Evolutionary conservation across 1,284 basidiomycete species (phyloP).

Genomic region (Erythrobasidium hasegawianum): DNA sequence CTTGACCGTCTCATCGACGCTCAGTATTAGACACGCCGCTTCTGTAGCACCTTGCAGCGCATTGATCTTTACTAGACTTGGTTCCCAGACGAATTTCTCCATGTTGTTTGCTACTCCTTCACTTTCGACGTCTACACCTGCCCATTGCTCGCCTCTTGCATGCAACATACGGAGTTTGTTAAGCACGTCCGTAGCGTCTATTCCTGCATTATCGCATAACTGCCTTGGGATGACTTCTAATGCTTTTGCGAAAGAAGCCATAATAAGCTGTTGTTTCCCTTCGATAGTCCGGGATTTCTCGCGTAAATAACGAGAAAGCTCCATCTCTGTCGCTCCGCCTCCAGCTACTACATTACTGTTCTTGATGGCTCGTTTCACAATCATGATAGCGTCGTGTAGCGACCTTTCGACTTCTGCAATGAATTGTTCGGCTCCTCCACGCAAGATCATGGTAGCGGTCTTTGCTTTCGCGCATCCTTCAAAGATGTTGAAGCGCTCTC

Average conservation of each 20-base stretch:
- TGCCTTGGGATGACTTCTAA: conserved; percentile 97
- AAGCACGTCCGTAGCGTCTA: conserved; percentile 94
- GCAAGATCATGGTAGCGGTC: conserved; percentile 91
- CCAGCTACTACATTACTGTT: conserved; percentile 96
- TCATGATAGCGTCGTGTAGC: conserved; percentile 99
- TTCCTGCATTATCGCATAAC: conserved; percentile 96
- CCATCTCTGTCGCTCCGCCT: conserved; percentile 99
- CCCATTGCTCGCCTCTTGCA: conserved; percentile 79
- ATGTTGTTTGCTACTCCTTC: conserved; percentile 92
- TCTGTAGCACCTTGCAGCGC: conserved; percentile 92
- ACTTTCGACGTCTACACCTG: conserved; percentile 91
- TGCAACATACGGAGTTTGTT: conserved; percentile 98
- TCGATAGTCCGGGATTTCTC: conserved; percentile 87
- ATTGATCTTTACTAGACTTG: conserved; percentile 90
- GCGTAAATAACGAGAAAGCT: conserved; percentile 86
- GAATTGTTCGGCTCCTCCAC: conserved; percentile 98
- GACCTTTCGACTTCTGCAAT: conserved; percentile 97
- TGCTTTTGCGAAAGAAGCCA: conserved; percentile 93
- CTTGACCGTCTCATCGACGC: conserved; percentile 84
- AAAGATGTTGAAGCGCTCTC: conserved; percentile 96
- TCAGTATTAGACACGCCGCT: conserved; percentile 90
- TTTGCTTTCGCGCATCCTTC: conserved; percentile 84
- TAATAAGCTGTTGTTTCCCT: conserved; percentile 92
- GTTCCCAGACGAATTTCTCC: conserved; percentile 97
- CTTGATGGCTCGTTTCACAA: conserved; percentile 93